Base-by-base conservation (phyloP, 331 rosid species). In the Pyrus hybrid region DNA sequence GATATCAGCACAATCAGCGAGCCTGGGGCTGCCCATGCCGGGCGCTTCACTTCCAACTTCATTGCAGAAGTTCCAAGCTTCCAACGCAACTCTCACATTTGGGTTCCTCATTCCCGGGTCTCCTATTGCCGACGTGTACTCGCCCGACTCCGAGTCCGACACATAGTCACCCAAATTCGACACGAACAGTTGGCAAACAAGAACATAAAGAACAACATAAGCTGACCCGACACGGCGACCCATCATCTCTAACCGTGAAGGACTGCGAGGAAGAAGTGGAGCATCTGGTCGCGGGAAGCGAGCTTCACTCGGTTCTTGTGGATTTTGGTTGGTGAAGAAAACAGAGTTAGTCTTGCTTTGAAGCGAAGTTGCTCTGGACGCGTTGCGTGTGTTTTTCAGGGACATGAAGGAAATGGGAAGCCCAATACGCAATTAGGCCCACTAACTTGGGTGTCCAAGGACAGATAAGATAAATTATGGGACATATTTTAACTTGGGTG, bases 21-120 rank as follows among this genome's bases (percentile, higher is more conserved):
- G 13, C 41, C 89, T 79, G 32, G 91, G 91, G 77, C 91, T 87
- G 11, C 87, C 89, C 89, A 87, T 83, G 20, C 71, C 11, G 16
- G 91, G 87, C 2, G 91, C 89, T 79, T 87, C 89, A 20, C 10
- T 53, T 62, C 89, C 91, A 18, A 87, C 91, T 70, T 87, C 91
- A 72, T 85, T 87, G 81, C 89, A 87, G 61, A 80, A 83, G 61
- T 87, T 87, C 91, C 89, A 87, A 16, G 87, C 86, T 72, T 87
- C 91, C n/a, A 87, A 76, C 62, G 76, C 91, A 68, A 87, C 91
- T 85, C 91, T 76, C 14, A 81, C 76, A 56, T 73, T 80, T 18
- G 84, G 80, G 80, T 56, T 83, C 77, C 63, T 79, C 87, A 87
- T 85, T 37, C 87, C 86, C 5, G 87, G 87, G 81, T 87, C 91